Conservation (phyloP, 352 stramenopile genomes). For the Plasmopara viticola region DNA sequence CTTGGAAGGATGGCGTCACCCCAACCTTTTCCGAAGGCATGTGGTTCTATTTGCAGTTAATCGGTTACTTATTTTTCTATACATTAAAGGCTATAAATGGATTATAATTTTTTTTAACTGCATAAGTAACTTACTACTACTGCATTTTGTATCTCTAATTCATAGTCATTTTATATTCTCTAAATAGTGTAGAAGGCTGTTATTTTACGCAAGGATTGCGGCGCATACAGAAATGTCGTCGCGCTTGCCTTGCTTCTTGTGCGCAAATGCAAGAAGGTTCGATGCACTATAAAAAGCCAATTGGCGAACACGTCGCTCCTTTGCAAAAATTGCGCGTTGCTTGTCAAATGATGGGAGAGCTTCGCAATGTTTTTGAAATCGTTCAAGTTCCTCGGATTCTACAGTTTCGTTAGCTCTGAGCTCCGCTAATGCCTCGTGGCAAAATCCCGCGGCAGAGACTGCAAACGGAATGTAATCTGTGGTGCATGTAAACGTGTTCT, state of each 20-base stretch:
- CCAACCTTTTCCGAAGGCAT: too few species aligned
- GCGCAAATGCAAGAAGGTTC: conserved; percentile 81
- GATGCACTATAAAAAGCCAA: conserved; percentile 85
- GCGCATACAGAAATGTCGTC: conserved; percentile 84
- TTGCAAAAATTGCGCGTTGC: conserved; percentile 56
- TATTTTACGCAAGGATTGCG: conserved; percentile 62
- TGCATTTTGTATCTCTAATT: too few species aligned
- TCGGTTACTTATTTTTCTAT: too few species aligned
- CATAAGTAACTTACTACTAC: too few species aligned
- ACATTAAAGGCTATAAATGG: too few species aligned
- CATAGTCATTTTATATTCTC: too few species aligned
- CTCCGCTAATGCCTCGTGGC: conserved; percentile 66
- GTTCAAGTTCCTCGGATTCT: conserved; percentile 56
- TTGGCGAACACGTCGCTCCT: conserved; percentile 80
- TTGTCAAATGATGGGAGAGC: conserved; percentile 62
- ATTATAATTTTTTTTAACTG: too few species aligned
- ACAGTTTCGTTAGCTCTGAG: conserved; percentile 62
- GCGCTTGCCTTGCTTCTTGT: conserved; percentile 85
- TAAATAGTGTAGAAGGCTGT: too few species aligned
- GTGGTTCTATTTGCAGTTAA: too few species aligned
- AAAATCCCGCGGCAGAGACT: conserved; percentile 77
- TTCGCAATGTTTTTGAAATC: conserved; percentile 66
- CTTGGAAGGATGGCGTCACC: too few species aligned
- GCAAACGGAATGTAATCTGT: conserved; percentile 82
- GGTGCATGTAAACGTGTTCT: conserved; percentile 57